These are phyloP conservation scores for Graphium sp. DNA, from an alignment of 2,329 filamentous ascomycete genomes.

Conservation along the genomic window DNA sequence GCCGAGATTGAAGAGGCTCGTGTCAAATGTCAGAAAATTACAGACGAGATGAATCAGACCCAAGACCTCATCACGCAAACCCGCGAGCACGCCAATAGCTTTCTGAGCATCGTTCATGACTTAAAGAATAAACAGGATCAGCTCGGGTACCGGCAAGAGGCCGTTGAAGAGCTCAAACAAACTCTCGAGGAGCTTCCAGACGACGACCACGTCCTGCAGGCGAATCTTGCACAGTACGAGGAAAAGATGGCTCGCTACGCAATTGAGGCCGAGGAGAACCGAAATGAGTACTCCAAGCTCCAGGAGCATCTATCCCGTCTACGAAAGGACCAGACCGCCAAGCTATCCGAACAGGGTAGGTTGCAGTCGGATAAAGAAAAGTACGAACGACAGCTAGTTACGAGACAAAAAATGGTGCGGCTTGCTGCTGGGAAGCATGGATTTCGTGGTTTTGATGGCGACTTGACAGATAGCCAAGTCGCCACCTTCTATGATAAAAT, in stretches of 20 bases:
- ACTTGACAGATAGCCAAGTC: slow-evolving; percentile 58
- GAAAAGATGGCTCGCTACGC: slow-evolving; percentile 51
- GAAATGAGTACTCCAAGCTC: slow-evolving; percentile 49
- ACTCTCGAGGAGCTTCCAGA: slow-evolving; percentile 66
- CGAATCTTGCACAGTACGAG: slow-evolving; percentile 61
- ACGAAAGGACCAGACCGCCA: slow-evolving; percentile 28
- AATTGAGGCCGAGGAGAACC: slow-evolving; percentile 45
- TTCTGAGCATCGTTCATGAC: slow-evolving; percentile 56
- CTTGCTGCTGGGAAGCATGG: slow-evolving; percentile 61
- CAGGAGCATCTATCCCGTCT: slow-evolving; percentile 26
- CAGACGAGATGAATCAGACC: slow-evolving; percentile 43
- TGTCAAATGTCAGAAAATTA: slow-evolving; percentile 39
- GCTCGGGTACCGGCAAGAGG: slow-evolving; percentile 51
- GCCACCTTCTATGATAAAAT: slow-evolving; percentile 64
- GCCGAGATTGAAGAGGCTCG: slow-evolving; percentile 46
- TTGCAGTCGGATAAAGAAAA: slow-evolving; percentile 75
- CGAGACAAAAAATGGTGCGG: slow-evolving; percentile 58
- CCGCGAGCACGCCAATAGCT: slow-evolving; percentile 57
- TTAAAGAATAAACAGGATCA: slow-evolving; percentile 64
- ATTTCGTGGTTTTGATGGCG: slow-evolving; percentile 71
- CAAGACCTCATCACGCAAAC: slow-evolving; percentile 43
- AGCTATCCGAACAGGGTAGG: slow-evolving; percentile 53
- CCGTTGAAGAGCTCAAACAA: slow-evolving; percentile 50
- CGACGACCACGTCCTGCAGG: slow-evolving; percentile 58
- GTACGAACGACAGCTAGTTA: slow-evolving; percentile 63